phyloP scores from a whole-genome alignment of 2,329 filamentous ascomycete species.

The Hypoxylon sp. region DNA sequence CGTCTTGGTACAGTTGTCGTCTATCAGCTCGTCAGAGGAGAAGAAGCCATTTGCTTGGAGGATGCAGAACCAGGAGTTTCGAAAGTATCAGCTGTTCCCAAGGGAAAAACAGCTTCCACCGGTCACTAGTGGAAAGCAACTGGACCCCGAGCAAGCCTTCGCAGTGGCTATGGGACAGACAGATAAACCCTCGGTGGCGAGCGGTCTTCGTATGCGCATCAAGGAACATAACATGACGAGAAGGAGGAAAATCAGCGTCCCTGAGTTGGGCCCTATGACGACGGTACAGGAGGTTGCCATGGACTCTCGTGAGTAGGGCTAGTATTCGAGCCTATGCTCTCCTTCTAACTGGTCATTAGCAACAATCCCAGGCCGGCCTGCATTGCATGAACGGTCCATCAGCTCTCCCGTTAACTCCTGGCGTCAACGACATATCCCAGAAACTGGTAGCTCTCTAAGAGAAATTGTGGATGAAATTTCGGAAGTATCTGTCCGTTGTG shows the following conservation, averaged over 20 bases:
- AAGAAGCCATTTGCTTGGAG: slow-evolving; percentile 68
- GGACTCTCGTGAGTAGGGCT: slow-evolving; percentile 74
- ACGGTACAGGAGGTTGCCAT: slow-evolving; percentile 76
- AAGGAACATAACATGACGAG: slow-evolving; percentile 70
- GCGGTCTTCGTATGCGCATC: slow-evolving; percentile 64
- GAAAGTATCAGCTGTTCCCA: slow-evolving; percentile 74
- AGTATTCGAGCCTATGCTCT: slow-evolving; percentile 12
- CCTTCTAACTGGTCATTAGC: slow-evolving; percentile 59
- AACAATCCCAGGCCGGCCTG: slow-evolving; percentile 75
- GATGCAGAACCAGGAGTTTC: slow-evolving; percentile 68
- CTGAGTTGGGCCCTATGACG: slow-evolving; percentile 76
- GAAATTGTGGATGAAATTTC: slow-evolving; percentile 45
- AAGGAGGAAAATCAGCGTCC: slow-evolving; percentile 73
- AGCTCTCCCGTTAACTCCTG: slow-evolving; percentile 69
- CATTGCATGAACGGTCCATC: slow-evolving; percentile 73
- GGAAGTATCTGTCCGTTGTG: slow-evolving; percentile 14
- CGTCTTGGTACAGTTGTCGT: slow-evolving; percentile 47
- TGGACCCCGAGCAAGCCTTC: slow-evolving; percentile 65
- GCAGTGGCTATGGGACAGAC: slow-evolving; percentile 57
- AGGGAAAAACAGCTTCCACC: slow-evolving; percentile 62
- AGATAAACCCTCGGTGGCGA: slow-evolving; percentile 57
- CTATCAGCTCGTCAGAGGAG: slow-evolving; percentile 56
- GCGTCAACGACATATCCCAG: slow-evolving; percentile 60
- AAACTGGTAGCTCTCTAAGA: slow-evolving; percentile 53
- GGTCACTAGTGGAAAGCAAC: slow-evolving; percentile 59